Conservation (phyloP, 2,329 filamentous ascomycete species). For the Orbilia javanica region DNA sequence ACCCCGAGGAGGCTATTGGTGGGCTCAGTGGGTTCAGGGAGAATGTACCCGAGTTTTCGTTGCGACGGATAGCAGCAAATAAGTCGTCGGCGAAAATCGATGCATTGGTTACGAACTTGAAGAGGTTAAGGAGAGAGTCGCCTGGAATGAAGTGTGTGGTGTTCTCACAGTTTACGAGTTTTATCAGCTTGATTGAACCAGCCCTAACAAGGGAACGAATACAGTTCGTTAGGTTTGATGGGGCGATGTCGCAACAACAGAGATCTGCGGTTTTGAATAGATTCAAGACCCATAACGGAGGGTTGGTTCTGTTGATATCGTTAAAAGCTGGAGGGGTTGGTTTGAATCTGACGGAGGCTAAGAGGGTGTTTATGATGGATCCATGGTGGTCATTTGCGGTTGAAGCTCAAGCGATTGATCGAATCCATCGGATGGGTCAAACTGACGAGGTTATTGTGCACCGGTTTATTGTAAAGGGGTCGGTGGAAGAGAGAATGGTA, state of each 20-base stretch:
- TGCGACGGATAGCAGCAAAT: constrained; percentile 71
- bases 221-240: constrained; percentile 87
- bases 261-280: constrained; percentile 81
- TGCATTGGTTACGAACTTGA: constrained; percentile 80
- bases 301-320: constrained; percentile 83
- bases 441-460: constrained; percentile 85
- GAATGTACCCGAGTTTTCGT: constrained; percentile 70
- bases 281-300: constrained; percentile 75
- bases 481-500: constrained; percentile 95
- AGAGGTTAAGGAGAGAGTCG: constrained; percentile 75
- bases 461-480: constrained; percentile 88
- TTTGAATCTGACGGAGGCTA: constrained; percentile 89
- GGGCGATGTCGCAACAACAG: constrained; percentile 86
- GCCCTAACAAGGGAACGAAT: constrained; percentile 75
- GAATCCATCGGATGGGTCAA: constrained; percentile 97
- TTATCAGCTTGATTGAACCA: constrained; percentile 89
- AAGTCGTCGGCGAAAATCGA: constrained; percentile 90
- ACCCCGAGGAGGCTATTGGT: constrained; percentile 67
- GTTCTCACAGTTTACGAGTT: constrained; percentile 97
- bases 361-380: constrained; percentile 98
- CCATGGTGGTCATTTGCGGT: constrained; percentile 99
- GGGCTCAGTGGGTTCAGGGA: constrained; percentile 63
- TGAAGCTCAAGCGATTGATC: constrained; percentile 96
- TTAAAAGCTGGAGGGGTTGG: constrained; percentile 93
- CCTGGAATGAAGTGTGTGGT: constrained; percentile 86